These are phyloP conservation scores for Chalciporus piperatus DNA, from an alignment of 768 basidiomycete species.

Conservation along the genomic window DNA sequence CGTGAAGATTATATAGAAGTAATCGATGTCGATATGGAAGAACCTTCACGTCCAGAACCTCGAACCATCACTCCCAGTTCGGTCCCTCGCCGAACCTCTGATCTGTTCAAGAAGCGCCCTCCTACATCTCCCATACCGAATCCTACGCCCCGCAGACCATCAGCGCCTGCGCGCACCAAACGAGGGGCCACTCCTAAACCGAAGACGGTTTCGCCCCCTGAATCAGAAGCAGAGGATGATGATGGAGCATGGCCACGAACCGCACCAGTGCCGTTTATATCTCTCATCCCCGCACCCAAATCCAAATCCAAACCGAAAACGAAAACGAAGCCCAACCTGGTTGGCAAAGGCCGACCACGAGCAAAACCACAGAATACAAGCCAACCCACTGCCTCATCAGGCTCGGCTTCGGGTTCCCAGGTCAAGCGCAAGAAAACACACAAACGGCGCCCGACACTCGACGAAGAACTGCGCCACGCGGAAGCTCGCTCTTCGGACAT, in stretches of 20 bases:
- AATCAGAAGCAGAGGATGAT: slow-evolving; percentile 28
- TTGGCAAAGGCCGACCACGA: slow-evolving; percentile 20
- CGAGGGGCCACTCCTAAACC: slow-evolving; percentile 32
- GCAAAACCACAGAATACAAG: slow-evolving; percentile 3
- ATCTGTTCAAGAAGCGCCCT: slow-evolving; percentile 56
- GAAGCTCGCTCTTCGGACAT: slow-evolving; percentile 31
- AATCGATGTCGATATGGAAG: slow-evolving; percentile 39
- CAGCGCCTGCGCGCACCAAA: slow-evolving; percentile 54
- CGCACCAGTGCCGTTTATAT: slow-evolving; percentile 18
- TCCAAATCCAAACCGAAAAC: slow-evolving; percentile 11
- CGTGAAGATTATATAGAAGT: slow-evolving; percentile 23
- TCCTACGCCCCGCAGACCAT: slow-evolving; percentile 50
- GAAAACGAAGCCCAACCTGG: slow-evolving; percentile 14
- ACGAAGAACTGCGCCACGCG: slow-evolving; percentile 61
- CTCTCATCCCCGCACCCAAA: slow-evolving; percentile 22
- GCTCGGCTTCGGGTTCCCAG: slow-evolving; percentile 15
- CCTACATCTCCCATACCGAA: slow-evolving; percentile 64
- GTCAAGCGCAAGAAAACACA: slow-evolving; percentile 17
- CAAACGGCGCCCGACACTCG: slow-evolving; percentile 54
- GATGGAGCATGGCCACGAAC: slow-evolving; percentile 11
- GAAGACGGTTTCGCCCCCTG: slow-evolving; percentile 8
- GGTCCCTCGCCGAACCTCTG: slow-evolving; percentile 19
- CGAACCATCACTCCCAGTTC: slow-evolving; percentile 7
- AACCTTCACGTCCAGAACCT: slow-evolving; percentile 13
- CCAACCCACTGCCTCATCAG: neutral